These are phyloP conservation scores for Exophiala calicioides DNA, from an alignment of 2,329 filamentous ascomycete genomes.

Conservation along the genomic window DNA sequence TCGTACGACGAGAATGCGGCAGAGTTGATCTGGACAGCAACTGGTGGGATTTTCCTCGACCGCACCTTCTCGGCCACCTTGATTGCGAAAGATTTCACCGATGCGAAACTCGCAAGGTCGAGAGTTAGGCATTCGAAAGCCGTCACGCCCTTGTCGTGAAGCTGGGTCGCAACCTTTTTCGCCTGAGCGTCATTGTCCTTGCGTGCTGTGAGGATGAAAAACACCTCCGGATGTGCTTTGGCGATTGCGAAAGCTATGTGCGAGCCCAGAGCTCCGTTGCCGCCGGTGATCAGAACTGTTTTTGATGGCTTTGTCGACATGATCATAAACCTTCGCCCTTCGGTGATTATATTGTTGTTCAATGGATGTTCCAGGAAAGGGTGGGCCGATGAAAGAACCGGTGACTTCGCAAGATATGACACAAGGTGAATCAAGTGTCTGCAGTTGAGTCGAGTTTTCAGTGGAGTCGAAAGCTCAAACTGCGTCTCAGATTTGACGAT, in stretches of 20 bases:
- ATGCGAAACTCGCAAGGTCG: constrained; percentile 2
- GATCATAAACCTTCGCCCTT: not conserved
- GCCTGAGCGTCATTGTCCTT: constrained; percentile 5
- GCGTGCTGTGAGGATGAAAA: constrained; percentile 10
- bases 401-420: not conserved
- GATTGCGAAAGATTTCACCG: constrained; percentile 6
- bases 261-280: constrained; percentile 5
- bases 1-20: constrained; percentile 8
- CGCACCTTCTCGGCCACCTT: constrained; percentile 6
- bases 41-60: not conserved
- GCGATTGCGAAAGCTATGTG: constrained; percentile 9
- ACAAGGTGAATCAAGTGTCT: not conserved
- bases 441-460: no score
- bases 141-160: constrained; percentile 1
- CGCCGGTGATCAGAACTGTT: constrained; percentile 10
- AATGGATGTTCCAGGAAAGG: not conserved
- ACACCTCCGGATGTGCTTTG: constrained; percentile 8
- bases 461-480: no score
- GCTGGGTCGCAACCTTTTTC: constrained; percentile 5
- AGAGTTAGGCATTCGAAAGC: constrained; percentile 7
- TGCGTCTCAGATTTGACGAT: no score
- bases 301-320: constrained; percentile 6
- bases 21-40: constrained; percentile 6
- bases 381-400: not conserved
- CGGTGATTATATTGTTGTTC: no score